Evolutionary conservation across 2,329 filamentous ascomycete species (phyloP).

Genomic region (Westerdykella aurantiaca): DNA sequence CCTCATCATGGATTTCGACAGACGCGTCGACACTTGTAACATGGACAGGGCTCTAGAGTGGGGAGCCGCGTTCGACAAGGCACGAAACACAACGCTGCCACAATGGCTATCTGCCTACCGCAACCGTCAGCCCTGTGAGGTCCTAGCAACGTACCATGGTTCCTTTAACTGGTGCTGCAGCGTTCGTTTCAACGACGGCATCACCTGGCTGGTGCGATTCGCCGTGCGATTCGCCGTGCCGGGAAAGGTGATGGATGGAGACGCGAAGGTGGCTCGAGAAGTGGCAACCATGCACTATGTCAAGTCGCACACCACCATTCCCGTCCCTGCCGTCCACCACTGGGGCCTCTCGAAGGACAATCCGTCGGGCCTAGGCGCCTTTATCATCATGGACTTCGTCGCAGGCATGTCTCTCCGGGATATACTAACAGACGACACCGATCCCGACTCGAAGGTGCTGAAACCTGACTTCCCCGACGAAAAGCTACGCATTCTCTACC

Average conservation of each 20-base stretch:
- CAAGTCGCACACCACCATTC: slow-evolving; percentile 3
- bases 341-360: slow-evolving; percentile 5
- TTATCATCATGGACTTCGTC: slow-evolving; percentile 34
- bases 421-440: slow-evolving; percentile 23
- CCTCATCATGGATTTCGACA: slow-evolving; percentile 1
- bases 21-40: neutral
- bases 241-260: slow-evolving; percentile 1
- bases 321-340: slow-evolving; percentile 2
- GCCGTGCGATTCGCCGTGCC: slow-evolving; percentile 1
- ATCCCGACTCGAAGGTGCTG: slow-evolving; percentile 11
- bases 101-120: neutral
- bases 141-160: neutral
- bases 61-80: neutral
- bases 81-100: neutral
- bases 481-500: slow-evolving; percentile 1
- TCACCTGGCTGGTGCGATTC: slow-evolving; percentile 4
- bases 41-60: slow-evolving; percentile 1
- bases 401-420: slow-evolving; percentile 15
- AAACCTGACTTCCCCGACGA: slow-evolving; percentile 1
- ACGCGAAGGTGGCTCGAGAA: slow-evolving; percentile 4
- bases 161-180: slow-evolving; percentile 3
- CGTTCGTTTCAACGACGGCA: slow-evolving; percentile 3
- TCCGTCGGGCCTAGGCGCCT: slow-evolving; percentile 23
- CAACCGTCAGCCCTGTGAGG: neutral
- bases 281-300: slow-evolving; percentile 4